phyloP scores from a whole-genome alignment of 257 asterid genomes.

The Haberlea rhodopensis region DNA sequence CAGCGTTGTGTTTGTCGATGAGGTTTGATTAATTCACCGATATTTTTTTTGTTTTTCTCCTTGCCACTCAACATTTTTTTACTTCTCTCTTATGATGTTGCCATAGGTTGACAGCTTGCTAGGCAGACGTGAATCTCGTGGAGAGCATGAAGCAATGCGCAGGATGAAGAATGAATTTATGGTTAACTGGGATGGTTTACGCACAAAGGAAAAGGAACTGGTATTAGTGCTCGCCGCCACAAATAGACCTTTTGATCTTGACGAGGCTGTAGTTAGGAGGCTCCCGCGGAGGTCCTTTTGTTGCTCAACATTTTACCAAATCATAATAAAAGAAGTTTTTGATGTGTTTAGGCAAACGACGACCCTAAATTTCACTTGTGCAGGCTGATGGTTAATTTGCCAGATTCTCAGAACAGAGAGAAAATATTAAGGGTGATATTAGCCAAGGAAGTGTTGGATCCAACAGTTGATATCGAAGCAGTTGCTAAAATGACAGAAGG shows the following conservation, averaged over 20 bases:
- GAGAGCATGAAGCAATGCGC: conserved; percentile 54
- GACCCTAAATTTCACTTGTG: conserved; percentile 8
- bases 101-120: conserved; percentile 54
- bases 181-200: conserved; percentile 58
- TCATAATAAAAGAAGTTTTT: not conserved
- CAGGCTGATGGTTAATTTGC: conserved; percentile 56
- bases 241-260: conserved; percentile 56
- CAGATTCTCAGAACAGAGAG: conserved; percentile 42
- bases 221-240: conserved; percentile 60
- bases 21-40: conserved; percentile 30
- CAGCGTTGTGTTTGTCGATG: conserved; percentile 55
- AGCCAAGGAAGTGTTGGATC: conserved; percentile 42
- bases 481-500: conserved; percentile 53
- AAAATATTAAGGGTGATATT: conserved; percentile 46
- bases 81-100: not conserved
- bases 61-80: not conserved
- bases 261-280: conserved; percentile 61
- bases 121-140: conserved; percentile 44
- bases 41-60: not conserved
- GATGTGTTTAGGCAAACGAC: not conserved
- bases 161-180: conserved; percentile 58
- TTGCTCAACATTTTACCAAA: not conserved
- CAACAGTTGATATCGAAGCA: conserved; percentile 39
- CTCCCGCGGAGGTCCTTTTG: conserved; percentile 46
- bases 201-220: conserved; percentile 49